Percentiles rank a stretch among this genome's conserved stretches.
These are phyloP conservation scores for Pontederia crassipes DNA, from an alignment of 176 grass and related monocot genomes.

Conservation along the genomic window DNA sequence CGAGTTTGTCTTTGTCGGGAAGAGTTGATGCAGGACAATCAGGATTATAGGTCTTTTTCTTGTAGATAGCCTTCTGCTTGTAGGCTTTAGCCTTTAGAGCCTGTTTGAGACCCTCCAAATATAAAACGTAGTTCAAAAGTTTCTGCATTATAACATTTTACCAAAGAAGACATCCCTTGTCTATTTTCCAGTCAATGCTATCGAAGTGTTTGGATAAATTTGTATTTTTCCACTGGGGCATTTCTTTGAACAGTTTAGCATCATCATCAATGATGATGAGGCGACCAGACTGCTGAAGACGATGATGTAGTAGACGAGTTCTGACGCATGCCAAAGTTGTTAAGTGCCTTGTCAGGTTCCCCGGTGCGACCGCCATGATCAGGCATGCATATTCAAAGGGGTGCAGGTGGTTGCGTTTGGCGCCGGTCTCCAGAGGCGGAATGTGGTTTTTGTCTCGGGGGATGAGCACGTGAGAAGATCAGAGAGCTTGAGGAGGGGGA, in stretches of 20 bases:
- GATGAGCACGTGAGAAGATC: conserved; percentile 51
- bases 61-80: too few species aligned
- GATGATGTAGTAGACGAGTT: conserved; percentile 64
- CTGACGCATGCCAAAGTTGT: conserved; percentile 32
- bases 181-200: too few species aligned
- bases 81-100: too few species aligned
- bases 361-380: conserved; percentile 36
- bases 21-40: too few species aligned
- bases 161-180: too few species aligned
- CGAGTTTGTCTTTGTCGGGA: too few species aligned
- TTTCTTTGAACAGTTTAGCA: conserved; percentile 39
- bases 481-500: conserved; percentile 38
- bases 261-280: conserved; percentile 10
- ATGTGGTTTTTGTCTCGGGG: not conserved
- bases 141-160: too few species aligned
- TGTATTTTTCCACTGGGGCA: too few species aligned
- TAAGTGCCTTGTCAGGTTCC: conserved; percentile 39
- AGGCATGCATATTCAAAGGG: conserved; percentile 75
- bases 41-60: too few species aligned
- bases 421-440: not conserved
- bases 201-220: too few species aligned
- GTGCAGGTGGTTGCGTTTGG: conserved; percentile 44
- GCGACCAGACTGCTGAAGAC: conserved; percentile 35
- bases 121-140: too few species aligned
- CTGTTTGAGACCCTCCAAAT: too few species aligned